phyloP scores from a whole-genome alignment of 345 rosid genomes.

The Boechera retrofracta region DNA sequence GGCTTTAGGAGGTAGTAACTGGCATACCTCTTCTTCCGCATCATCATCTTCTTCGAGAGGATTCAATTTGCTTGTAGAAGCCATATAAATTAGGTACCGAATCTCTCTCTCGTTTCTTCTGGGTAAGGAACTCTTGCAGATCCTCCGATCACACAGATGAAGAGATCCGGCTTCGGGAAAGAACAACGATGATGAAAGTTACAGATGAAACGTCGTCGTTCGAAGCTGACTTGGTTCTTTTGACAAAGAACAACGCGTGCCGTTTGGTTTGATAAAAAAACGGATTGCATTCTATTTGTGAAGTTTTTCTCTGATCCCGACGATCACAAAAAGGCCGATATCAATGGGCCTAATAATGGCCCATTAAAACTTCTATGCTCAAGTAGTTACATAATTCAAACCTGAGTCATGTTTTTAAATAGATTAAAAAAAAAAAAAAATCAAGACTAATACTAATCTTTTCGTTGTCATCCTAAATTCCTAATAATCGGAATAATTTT shows the following conservation, averaged over 20 bases:
- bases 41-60: constrained; percentile 57
- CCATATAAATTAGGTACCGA: constrained; percentile 51
- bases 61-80: constrained; percentile 58
- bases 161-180: constrained; percentile 39
- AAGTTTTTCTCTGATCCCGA: background rate
- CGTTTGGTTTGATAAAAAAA: constrained; percentile 27
- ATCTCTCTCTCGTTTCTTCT: background rate
- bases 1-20: background rate
- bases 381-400: background rate
- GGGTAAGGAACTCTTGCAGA: constrained; percentile 30
- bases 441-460: background rate
- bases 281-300: constrained; percentile 21
- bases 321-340: background rate
- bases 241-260: constrained; percentile 37
- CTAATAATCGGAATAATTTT: background rate
- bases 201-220: constrained; percentile 28
- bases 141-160: constrained; percentile 44
- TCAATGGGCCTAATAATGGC: constrained; percentile 13
- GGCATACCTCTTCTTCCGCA: constrained; percentile 53
- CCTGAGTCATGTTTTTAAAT: background rate
- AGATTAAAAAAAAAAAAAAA: background rate
- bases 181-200: background rate
- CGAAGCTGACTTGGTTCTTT: background rate
- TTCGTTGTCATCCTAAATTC: background rate
- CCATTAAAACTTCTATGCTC: constrained; percentile 1